Conservation (phyloP, 495 filamentous ascomycete genomes). For the Delitschia confertaspora region DNA sequence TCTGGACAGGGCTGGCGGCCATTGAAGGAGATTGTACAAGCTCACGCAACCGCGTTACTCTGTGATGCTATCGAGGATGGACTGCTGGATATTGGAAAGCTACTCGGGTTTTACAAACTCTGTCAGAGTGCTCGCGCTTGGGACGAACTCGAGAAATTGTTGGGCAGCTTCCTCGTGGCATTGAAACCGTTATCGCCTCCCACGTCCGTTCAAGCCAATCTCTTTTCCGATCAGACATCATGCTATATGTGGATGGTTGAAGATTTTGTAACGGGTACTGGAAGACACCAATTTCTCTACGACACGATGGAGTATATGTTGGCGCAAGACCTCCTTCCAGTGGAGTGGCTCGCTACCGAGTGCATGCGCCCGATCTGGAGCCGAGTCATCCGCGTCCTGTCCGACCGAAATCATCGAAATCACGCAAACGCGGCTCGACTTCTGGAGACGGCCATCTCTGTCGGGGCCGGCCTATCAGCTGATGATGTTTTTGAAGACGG, state of each 20-base stretch:
- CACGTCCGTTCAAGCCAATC: slow-evolving; percentile 5
- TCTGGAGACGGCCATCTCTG: slow-evolving; percentile 12
- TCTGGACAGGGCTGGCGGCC: slow-evolving; percentile 18
- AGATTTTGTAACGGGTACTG: slow-evolving; percentile 4
- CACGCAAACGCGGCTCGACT: slow-evolving; percentile 11
- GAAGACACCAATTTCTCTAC: slow-evolving; percentile 15
- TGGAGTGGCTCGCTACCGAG: slow-evolving; percentile 27
- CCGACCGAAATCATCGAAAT: slow-evolving; percentile 11
- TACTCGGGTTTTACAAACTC: slow-evolving; percentile 11
- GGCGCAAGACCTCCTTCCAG: slow-evolving; percentile 16
- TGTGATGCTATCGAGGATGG: slow-evolving; percentile 22
- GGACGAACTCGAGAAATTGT: slow-evolving; percentile 22
- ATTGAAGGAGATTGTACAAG: slow-evolving; percentile 17
- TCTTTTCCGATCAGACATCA: slow-evolving; percentile 14
- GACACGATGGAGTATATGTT: slow-evolving; percentile 21
- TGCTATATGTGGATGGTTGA: slow-evolving; percentile 14
- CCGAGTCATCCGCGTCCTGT: slow-evolving; percentile 11
- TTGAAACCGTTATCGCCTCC: slow-evolving; percentile 15
- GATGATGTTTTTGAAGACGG: slow-evolving; percentile 5
- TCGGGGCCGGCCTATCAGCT: slow-evolving; percentile 14
- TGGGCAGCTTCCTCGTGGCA: slow-evolving; percentile 7
- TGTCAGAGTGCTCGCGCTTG: slow-evolving; percentile 16
- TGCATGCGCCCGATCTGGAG: slow-evolving; percentile 22
- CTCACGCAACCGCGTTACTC: slow-evolving; percentile 19
- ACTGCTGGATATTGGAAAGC: slow-evolving; percentile 5